Percentiles rank a stretch among this genome's conserved stretches.
Conservation (phyloP, 805 yeast genomes). For the Cyberlindnera amylophila region DNA sequence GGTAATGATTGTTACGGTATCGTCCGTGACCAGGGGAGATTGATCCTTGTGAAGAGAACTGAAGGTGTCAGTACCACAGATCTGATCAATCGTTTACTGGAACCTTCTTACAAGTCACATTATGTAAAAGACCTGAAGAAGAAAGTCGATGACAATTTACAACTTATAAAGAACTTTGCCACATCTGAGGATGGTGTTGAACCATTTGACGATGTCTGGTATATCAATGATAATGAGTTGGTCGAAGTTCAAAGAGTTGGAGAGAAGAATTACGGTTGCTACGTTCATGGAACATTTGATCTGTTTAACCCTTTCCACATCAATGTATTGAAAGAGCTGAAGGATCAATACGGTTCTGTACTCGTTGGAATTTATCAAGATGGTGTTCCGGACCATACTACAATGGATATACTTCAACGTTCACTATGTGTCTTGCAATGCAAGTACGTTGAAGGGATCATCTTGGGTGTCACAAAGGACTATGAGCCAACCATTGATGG, state of each 20-base stretch:
- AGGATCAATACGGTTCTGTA: constrained; percentile 37
- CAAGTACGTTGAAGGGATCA: constrained; percentile 72
- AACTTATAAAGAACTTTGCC: constrained; percentile 44
- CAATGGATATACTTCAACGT: constrained; percentile 86
- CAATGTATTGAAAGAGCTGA: constrained; percentile 54
- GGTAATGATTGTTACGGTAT: constrained; percentile 90
- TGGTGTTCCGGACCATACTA: constrained; percentile 62
- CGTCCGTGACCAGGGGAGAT: constrained; percentile 81
- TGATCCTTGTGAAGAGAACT: constrained; percentile 88
- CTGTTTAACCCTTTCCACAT: constrained; percentile 93
- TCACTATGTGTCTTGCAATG: constrained; percentile 87
- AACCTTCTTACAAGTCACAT: constrained; percentile 18
- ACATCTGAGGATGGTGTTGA: constrained; percentile 56
- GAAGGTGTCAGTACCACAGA: constrained; percentile 95
- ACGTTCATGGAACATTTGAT: constrained; percentile 85
- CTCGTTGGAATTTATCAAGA: constrained; percentile 70
- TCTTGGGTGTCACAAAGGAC: constrained; percentile 36
- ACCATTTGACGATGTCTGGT: constrained; percentile 54
- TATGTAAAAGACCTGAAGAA: constrained; percentile 11
- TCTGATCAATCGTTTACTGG: constrained; percentile 81
- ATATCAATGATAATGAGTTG: constrained; percentile 32
- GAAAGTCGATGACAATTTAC: constrained; percentile 3
- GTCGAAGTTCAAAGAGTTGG: constrained; percentile 16
- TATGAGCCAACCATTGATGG: constrained; percentile 11
- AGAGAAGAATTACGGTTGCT: constrained; percentile 33